These are phyloP conservation scores for Vanrija humicola DNA, from an alignment of 1,284 basidiomycete genomes.

Conservation along the genomic window DNA sequence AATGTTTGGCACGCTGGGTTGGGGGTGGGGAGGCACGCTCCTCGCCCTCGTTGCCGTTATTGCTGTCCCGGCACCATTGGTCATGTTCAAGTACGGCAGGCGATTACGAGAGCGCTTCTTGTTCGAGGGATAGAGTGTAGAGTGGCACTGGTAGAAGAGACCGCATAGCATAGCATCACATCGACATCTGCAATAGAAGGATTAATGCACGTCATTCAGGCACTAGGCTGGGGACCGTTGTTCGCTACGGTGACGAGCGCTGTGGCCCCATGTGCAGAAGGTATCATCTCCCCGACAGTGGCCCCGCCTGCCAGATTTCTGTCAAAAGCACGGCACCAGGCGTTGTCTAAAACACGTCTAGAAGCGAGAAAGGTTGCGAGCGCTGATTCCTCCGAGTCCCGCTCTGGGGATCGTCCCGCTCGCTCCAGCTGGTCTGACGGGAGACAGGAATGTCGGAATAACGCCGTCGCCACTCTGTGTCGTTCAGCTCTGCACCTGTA, in stretches of 20 bases:
- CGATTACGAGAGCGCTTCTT: constrained; percentile 42
- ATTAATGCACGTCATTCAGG: no score
- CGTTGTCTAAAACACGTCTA: background rate
- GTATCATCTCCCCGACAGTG: no score
- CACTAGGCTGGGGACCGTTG: background rate
- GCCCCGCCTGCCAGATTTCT: no score
- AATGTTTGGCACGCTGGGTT: constrained; percentile 50
- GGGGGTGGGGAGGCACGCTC: constrained; percentile 50
- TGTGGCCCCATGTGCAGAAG: background rate
- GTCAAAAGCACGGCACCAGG: no score
- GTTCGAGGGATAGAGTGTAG: constrained; percentile 22
- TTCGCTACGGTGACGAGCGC: constrained; percentile 14
- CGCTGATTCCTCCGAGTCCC: constrained; percentile 9
- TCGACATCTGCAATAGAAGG: background rate
- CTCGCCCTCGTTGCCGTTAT: constrained; percentile 46
- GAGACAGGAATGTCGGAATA: constrained; percentile 39
- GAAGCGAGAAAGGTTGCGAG: background rate
- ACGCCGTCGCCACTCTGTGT: constrained; percentile 44
- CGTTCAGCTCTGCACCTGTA: background rate
- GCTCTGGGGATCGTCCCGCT: constrained; percentile 33
- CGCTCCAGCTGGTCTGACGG: constrained; percentile 24
- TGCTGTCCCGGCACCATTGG: constrained; percentile 48
- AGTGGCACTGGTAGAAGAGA: background rate
- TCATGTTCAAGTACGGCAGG: constrained; percentile 50
- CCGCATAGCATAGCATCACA: background rate